These are phyloP conservation scores for Hanseniaspora mollemarum DNA, from an alignment of 805 yeast species.

Conservation along the genomic window DNA sequence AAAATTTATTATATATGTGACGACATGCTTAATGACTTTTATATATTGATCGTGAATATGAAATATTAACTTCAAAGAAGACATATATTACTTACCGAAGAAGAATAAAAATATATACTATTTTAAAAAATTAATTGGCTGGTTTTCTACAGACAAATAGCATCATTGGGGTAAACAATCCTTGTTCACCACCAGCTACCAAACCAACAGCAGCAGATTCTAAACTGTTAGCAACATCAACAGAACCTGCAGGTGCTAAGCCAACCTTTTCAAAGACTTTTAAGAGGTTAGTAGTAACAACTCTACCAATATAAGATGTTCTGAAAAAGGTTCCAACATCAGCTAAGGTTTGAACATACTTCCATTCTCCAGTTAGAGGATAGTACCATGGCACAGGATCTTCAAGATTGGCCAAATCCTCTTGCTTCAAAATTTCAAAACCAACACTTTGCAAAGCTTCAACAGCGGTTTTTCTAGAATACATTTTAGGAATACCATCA, in stretches of 20 bases:
- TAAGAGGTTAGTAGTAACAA: conserved; percentile 67
- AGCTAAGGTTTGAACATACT: conserved; percentile 62
- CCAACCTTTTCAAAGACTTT: conserved; percentile 75
- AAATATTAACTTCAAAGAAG: no score
- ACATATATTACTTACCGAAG: no score
- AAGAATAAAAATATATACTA: no score
- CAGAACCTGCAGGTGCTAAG: conserved; percentile 84
- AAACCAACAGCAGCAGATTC: conserved; percentile 95
- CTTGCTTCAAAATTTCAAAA: conserved; percentile 61
- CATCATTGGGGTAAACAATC: conserved; percentile 96
- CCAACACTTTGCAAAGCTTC: conserved; percentile 79
- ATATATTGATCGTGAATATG: no score
- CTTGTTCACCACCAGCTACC: conserved; percentile 82
- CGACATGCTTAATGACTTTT: no score
- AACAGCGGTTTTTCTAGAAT: conserved; percentile 69
- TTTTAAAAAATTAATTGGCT: conserved; percentile 8
- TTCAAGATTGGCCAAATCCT: conserved; percentile 70
- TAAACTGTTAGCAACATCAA: conserved; percentile 79
- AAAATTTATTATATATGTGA: no score
- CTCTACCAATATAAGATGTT: conserved; percentile 79
- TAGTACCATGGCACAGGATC: conserved; percentile 95
- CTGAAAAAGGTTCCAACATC: conserved; percentile 80
- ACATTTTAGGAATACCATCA: conserved; percentile 98
- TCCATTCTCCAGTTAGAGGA: conserved; percentile 91
- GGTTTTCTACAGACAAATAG: conserved; percentile 84